A percentile compares a stretch with the other conserved stretches of the same genome.
Conservation (phyloP, 2,329 filamentous ascomycete genomes). For the Arthrocladium fulminans region DNA sequence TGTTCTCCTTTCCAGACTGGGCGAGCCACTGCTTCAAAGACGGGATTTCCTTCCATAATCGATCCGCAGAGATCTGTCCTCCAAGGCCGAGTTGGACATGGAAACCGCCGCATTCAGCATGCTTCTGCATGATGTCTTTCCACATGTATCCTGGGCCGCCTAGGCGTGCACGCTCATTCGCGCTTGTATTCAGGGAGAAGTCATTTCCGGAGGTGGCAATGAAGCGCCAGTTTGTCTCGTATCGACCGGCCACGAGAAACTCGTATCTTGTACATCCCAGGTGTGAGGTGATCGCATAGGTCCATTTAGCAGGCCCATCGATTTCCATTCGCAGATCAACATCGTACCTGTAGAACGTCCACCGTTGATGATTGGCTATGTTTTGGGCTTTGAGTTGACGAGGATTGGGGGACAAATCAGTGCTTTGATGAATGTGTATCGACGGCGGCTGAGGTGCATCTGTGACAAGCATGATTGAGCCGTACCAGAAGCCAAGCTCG, state of each 20-base stretch:
- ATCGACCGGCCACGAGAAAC: conserved; percentile 82
- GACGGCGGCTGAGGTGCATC: conserved; percentile 88
- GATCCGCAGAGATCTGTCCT: conserved; percentile 90
- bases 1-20: conserved; percentile 84
- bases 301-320: conserved; percentile 70
- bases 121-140: conserved; percentile 97
- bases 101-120: conserved; percentile 90
- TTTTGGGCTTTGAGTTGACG: conserved; percentile 72
- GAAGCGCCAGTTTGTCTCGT: conserved; percentile 91
- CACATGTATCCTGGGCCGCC: conserved; percentile 94
- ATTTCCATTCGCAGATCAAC: conserved; percentile 86
- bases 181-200: conserved; percentile 78
- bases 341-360: conserved; percentile 94
- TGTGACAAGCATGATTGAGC: conserved; percentile 86
- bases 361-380: conserved; percentile 83
- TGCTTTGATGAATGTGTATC: conserved; percentile 85
- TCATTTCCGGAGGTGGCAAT: conserved; percentile 95
- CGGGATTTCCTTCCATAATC: conserved; percentile 92
- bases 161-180: conserved; percentile 73
- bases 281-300: conserved; percentile 94
- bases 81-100: conserved; percentile 87
- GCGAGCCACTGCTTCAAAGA: conserved; percentile 90
- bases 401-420: conserved; percentile 86
- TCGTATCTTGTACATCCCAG: conserved; percentile 97
- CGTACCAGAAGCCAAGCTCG: conserved; percentile 81